Conservation (phyloP, 2,329 filamentous ascomycete species). For the Tolypocladium tundrense region DNA sequence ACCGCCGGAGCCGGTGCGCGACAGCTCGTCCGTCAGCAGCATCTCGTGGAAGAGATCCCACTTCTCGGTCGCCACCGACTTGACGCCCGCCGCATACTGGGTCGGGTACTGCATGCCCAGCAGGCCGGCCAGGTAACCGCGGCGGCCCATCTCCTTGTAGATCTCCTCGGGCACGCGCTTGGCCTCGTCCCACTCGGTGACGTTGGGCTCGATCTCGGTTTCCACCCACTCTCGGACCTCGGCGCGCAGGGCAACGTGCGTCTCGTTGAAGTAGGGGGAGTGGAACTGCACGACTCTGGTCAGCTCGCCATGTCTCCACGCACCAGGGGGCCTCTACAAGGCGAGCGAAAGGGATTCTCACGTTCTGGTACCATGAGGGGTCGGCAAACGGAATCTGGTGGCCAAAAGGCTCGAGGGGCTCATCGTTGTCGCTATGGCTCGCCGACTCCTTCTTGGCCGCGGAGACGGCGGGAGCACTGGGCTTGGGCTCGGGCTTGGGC, state of each 20-base stretch:
- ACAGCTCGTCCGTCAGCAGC: conserved; percentile 89
- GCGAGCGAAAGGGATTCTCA: conserved; percentile 33
- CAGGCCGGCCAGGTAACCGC: conserved; percentile 87
- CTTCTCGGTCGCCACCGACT: conserved; percentile 72
- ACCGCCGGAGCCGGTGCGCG: conserved; percentile 77
- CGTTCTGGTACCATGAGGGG: conserved; percentile 88
- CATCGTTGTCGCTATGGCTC: conserved; percentile 38
- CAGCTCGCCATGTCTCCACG: background rate
- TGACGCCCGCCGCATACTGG: conserved; percentile 62
- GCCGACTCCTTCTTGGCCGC: conserved; percentile 19
- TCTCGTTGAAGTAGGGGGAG: conserved; percentile 93
- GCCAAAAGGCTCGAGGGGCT: conserved; percentile 76
- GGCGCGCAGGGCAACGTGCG: conserved; percentile 79
- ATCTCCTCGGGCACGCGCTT: conserved; percentile 80
- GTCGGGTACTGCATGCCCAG: conserved; percentile 75
- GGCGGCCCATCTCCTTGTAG: conserved; percentile 91
- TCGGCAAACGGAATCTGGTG: conserved; percentile 85
- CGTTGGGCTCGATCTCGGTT: conserved; percentile 76
- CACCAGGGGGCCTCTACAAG: background rate
- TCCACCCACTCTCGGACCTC: conserved; percentile 93
- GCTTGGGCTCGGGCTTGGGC: conserved; percentile 26
- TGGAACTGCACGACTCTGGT: conserved; percentile 55
- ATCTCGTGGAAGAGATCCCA: conserved; percentile 99
- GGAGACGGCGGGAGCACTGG: conserved; percentile 19
- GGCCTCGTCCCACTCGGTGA: conserved; percentile 94